Evolutionary conservation across 495 filamentous ascomycete species (phyloP).

Genomic region (Penicillium malachiteum): DNA sequence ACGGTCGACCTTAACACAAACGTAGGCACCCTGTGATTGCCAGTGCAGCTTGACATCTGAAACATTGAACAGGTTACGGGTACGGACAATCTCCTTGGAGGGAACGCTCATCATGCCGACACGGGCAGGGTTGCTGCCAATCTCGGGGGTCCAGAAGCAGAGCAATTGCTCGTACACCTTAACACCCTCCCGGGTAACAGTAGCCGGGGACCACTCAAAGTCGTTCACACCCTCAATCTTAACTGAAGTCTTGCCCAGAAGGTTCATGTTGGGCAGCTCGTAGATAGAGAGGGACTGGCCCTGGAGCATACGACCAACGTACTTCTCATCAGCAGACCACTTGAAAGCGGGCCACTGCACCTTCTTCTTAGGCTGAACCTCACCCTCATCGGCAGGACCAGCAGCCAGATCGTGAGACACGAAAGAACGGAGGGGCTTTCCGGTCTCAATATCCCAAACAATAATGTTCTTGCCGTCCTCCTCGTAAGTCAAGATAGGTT

Average conservation of each 20-base stretch:
- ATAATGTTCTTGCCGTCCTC: slow-evolving; percentile 99
- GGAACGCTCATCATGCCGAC: slow-evolving; percentile 96
- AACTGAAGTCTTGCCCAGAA: slow-evolving; percentile 83
- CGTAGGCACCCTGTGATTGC: slow-evolving; percentile 89
- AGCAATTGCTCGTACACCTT: slow-evolving; percentile 93
- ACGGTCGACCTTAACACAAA: slow-evolving; percentile 97
- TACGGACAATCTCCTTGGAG: slow-evolving; percentile 87
- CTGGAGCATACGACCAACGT: slow-evolving; percentile 88
- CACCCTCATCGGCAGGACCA: slow-evolving; percentile 52
- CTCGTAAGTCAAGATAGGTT: slow-evolving; percentile 70
- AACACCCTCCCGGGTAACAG: slow-evolving; percentile 70
- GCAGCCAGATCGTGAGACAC: slow-evolving; percentile 75
- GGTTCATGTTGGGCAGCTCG: slow-evolving; percentile 87
- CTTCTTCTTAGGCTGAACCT: slow-evolving; percentile 81
- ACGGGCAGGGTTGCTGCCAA: slow-evolving; percentile 96
- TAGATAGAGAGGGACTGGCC: slow-evolving; percentile 90
- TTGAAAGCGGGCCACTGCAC: slow-evolving; percentile 98
- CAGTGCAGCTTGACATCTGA: slow-evolving; percentile 92
- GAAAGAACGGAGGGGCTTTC: slow-evolving; percentile 88
- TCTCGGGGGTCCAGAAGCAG: slow-evolving; percentile 98
- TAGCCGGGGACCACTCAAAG: slow-evolving; percentile 94
- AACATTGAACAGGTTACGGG: slow-evolving; percentile 95
- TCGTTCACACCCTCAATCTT: slow-evolving; percentile 96
- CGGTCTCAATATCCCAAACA: slow-evolving; percentile 93
- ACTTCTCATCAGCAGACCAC: slow-evolving; percentile 96